Conservation (phyloP, 805 yeast species). For the Myxozyma vanderwaltii region DNA sequence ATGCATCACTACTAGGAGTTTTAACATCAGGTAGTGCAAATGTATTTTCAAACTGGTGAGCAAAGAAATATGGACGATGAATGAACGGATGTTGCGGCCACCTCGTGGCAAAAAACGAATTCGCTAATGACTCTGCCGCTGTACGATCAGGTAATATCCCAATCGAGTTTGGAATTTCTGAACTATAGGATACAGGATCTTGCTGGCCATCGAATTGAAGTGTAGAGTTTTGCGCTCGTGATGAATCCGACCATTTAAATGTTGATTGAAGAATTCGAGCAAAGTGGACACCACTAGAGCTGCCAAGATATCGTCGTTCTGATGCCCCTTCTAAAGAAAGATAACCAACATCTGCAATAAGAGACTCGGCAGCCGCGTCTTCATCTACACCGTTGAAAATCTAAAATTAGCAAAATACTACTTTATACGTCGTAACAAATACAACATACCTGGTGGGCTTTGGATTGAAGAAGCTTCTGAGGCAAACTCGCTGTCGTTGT, state of each 20-base stretch:
- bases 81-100: constrained; percentile 26
- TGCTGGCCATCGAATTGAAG: constrained; percentile 7
- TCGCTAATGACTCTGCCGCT: neutral
- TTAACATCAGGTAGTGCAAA: constrained; percentile 4
- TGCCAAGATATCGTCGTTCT: constrained; percentile 23
- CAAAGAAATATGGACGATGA: constrained; percentile 18
- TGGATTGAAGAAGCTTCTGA: constrained; percentile 10
- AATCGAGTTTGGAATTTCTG: neutral
- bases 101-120: constrained; percentile 17
- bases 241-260: constrained; percentile 15
- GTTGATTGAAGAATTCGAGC: constrained; percentile 22
- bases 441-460: constrained; percentile 3
- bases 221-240: constrained; percentile 12
- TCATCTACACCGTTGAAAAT: neutral
- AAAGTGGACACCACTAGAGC: constrained; percentile 23
- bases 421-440: neutral
- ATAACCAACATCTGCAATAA: constrained; percentile 18
- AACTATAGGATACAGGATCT: neutral
- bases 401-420: neutral
- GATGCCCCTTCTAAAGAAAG: constrained; percentile 19
- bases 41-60: constrained; percentile 10
- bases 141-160: constrained; percentile 6
- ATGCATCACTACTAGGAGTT: constrained; percentile 18
- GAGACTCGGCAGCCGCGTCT: constrained; percentile 14
- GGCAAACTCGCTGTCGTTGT: constrained; percentile 1